Percentiles rank a stretch among this genome's conserved stretches.
Evolutionary conservation across 208 protist genomes (phyloP).

Genomic region (Tritrichomonas musculus): DNA sequence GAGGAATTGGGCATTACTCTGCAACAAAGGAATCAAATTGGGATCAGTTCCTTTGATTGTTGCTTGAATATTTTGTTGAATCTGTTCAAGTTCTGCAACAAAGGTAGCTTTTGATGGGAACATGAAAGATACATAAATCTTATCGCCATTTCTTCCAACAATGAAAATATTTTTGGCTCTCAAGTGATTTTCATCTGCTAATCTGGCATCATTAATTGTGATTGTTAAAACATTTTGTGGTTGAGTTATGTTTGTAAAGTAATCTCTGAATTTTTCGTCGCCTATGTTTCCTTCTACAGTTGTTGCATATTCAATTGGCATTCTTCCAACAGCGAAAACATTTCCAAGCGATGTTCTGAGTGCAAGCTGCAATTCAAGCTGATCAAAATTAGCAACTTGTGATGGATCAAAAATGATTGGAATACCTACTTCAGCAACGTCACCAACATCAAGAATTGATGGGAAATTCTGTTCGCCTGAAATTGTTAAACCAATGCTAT

Average conservation of each 20-base stretch:
- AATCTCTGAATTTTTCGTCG: neutral
- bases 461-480: neutral
- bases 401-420: neutral
- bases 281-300: neutral
- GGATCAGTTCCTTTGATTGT: neutral
- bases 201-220: neutral
- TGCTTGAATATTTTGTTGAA: neutral
- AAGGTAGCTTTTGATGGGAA: neutral
- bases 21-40: neutral
- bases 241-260: neutral
- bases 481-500: neutral
- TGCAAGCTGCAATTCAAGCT: neutral
- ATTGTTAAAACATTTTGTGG: neutral
- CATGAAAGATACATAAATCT: neutral
- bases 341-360: neutral
- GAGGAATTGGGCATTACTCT: neutral
- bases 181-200: neutral
- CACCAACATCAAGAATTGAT: neutral
- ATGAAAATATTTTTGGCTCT: neutral
- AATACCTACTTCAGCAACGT: neutral
- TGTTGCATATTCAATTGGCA: neutral
- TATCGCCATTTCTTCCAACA: neutral
- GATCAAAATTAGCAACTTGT: neutral
- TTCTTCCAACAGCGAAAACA: neutral
- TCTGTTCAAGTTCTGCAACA: neutral